Evolutionary conservation across 2,329 filamentous ascomycete species (phyloP).

Genomic region (Microdochium bolleyi): DNA sequence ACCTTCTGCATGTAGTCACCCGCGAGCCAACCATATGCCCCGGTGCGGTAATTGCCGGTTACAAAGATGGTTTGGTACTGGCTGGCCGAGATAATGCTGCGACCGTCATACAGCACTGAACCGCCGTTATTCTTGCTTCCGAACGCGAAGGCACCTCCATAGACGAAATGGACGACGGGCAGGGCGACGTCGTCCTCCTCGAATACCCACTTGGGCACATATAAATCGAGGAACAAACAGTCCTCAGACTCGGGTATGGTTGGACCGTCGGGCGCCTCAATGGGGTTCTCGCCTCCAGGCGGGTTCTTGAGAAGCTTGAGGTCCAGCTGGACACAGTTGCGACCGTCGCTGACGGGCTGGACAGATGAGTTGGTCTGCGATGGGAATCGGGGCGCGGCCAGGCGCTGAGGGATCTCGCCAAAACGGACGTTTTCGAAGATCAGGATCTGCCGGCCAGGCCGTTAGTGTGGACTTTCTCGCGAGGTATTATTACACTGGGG

Average conservation of each 20-base stretch:
- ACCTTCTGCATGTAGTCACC: slow-evolving; percentile 32
- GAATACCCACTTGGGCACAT: slow-evolving; percentile 33
- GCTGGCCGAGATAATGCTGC: slow-evolving; percentile 22
- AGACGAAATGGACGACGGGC: slow-evolving; percentile 36
- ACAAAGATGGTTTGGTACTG: slow-evolving; percentile 34
- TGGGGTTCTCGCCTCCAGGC: background rate
- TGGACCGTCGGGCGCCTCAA: background rate
- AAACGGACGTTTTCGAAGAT: background rate
- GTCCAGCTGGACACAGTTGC: background rate
- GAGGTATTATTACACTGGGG: background rate
- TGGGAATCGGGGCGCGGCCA: background rate
- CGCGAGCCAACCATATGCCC: slow-evolving; percentile 37
- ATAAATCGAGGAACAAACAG: slow-evolving; percentile 42
- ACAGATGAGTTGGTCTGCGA: background rate
- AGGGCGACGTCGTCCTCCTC: slow-evolving; percentile 18
- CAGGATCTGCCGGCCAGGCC: background rate
- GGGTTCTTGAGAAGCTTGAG: background rate
- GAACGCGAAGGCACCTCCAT: slow-evolving; percentile 35
- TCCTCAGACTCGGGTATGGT: slow-evolving; percentile 25
- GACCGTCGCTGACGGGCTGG: background rate
- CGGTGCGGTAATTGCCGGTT: slow-evolving; percentile 38
- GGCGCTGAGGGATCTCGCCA: background rate
- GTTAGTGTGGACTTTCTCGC: background rate
- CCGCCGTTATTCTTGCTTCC: slow-evolving; percentile 29
- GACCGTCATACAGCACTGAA: slow-evolving; percentile 27